A percentile compares a stretch with the other conserved stretches of the same genome.
phyloP scores from a whole-genome alignment of 331 rosid species.

The Malus hybrid region DNA sequence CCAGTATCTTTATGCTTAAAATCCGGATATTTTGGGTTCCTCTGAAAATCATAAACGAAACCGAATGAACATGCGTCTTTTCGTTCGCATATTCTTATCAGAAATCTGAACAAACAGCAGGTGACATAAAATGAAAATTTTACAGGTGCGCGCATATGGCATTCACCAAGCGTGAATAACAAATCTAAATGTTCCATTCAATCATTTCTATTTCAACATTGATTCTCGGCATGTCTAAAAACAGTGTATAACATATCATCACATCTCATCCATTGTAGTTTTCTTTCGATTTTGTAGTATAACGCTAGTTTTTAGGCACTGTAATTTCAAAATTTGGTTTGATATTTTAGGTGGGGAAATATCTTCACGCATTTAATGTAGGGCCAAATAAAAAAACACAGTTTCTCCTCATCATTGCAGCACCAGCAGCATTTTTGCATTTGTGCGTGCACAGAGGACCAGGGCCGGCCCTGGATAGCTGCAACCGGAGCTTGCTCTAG shows the following conservation, averaged over 20 bases:
- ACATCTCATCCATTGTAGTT: background rate
- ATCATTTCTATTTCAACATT: background rate
- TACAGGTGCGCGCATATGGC: background rate
- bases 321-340: background rate
- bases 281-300: too few relatives aligned
- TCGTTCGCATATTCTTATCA: background rate
- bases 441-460: background rate
- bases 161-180: background rate
- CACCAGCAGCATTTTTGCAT: background rate
- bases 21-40: slow-evolving; percentile 82
- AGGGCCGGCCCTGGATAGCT: background rate
- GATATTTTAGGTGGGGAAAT: background rate
- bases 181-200: background rate
- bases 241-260: background rate
- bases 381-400: background rate
- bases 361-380: background rate
- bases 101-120: background rate
- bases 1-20: slow-evolving; percentile 95
- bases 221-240: background rate
- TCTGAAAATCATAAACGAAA: slow-evolving; percentile 38
- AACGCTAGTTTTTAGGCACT: background rate
- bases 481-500: background rate
- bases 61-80: background rate
- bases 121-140: background rate
- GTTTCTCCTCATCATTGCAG: background rate